Evolutionary conservation across 345 rosid genomes (phyloP), one percentile per base, ranked within the genome.

Genomic region (Eucalyptus rudis): DNA sequence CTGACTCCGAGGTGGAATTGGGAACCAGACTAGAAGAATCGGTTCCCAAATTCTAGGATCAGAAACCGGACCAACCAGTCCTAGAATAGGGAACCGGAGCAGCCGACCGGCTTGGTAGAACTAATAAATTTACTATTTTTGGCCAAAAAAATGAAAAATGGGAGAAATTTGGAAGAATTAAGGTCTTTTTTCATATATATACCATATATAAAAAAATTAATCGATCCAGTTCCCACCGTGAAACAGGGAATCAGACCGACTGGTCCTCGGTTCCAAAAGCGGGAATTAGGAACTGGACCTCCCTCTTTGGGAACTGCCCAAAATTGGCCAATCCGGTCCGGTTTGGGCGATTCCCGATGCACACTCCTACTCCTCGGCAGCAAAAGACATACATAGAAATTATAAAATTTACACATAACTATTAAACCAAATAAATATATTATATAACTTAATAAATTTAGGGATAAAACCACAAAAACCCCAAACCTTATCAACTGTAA

Each of bases 231-330:
- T 52, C 24, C 24, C 4, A 52, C 1, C 0, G 0, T 1, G 56
- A 52, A 52, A 52, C 0, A 0, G 0, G 2, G 56, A 52, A 19
- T 52, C 1, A 4, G 10, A 52, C 0, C 0, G 0, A 52, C 0
- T 0, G 0, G 0, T 10, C 24, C 56, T 0, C 1, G 1, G 4
- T 52, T 52, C 58, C 24, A 52, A 52, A 19, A 52, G 2, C 2
- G 5, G 0, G 56, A 52, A 52, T 0, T 0, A 7, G 10, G 10
- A 52, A 52, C 0, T 0, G 5, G 24, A 52, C 1, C 0, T 0
- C 4, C 58, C 24, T 52, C 25, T 52, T 52, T 52, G 10, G 58
- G 24, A 19, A 19, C 1, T 0, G 0, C 58, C 24, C 24, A 52
- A 52, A 19, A 19, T 10, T 0, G 2, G 4, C 56, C 0, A 7